Evolutionary conservation across 441 rosid species (phyloP), one percentile per base, ranked within the genome.

Genomic region (Flueggea neowawraea): DNA sequence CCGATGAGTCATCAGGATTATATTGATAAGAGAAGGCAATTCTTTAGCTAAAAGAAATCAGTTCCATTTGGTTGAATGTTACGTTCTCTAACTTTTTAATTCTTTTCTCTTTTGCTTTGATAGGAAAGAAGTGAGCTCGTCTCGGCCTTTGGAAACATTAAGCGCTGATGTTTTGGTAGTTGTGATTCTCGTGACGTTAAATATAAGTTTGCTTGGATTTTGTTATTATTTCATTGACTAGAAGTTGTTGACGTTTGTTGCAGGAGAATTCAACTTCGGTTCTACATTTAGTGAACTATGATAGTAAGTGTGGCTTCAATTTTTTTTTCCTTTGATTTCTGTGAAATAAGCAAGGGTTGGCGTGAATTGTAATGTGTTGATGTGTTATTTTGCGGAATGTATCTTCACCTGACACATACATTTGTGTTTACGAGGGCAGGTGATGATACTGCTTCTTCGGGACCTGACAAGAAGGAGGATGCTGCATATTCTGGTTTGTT

Each of bases 1-100:
- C 84, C 86, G 0, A 78, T 85, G 86, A 80, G 91, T 52, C 89
- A 88, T 63, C 80, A 69, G 44, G 95, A 82, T 73, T 88, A 85
- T 63, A 69, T 88, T 17, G 61, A 54, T 32, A 85, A 73, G 74
- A 71, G 75, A 69, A 81, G 91, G 95, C 49, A 57, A 44, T 31
- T 58, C 55, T 54, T 2, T 6, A 0, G 2, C 12, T 51, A 1
- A 13, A 14, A 51, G 12, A 47, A 47, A 11, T 47, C 50, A 14
- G 50, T 36, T 36, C 4, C 0, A 5, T 36, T 22, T 16, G 57
- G 14, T 31, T 54, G 22, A 10, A 36, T 54, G 9, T 36, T 32
- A 22, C 6, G 13, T 36, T 31, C 4, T 50, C 36, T 2, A 11
- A 0, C 47, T 60, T 16, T 67, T 63, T 56, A 53, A 57, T 60